These are phyloP conservation scores for Pyrus bretschneideri DNA, from an alignment of 306 rosid genomes.

Conservation along the genomic window DNA sequence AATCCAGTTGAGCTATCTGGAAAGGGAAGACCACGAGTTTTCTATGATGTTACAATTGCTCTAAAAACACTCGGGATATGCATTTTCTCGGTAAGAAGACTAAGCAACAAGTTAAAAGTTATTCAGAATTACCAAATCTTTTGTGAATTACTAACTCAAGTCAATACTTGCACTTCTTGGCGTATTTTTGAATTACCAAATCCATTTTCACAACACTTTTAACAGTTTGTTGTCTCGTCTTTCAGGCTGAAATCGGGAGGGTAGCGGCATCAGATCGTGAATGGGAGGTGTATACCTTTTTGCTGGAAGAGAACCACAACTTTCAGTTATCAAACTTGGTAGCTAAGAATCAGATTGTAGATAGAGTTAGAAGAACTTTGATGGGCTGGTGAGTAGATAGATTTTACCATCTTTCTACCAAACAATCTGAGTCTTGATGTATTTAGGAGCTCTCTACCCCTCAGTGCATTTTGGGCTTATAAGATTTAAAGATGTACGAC, in stretches of 20 bases:
- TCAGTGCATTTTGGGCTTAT: neutral
- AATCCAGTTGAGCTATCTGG: slow-evolving; percentile 85
- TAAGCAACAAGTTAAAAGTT: no score
- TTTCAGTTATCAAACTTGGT: slow-evolving; percentile 31
- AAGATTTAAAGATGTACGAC: neutral
- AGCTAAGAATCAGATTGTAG: slow-evolving; percentile 61
- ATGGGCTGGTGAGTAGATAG: slow-evolving; percentile 59
- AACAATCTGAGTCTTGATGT: neutral
- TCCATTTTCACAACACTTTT: neutral
- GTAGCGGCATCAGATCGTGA: slow-evolving; percentile 56
- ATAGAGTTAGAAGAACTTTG: slow-evolving; percentile 65
- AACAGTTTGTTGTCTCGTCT: neutral
- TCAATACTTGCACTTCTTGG: neutral
- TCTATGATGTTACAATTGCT: slow-evolving; percentile 63
- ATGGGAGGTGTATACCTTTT: slow-evolving; percentile 82
- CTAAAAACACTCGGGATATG: slow-evolving; percentile 66
- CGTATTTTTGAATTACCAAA: neutral
- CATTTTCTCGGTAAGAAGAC: slow-evolving; percentile 61
- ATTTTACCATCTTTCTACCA: neutral
- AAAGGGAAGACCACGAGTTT: slow-evolving; percentile 74
- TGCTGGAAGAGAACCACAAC: slow-evolving; percentile 60
- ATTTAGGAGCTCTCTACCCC: neutral
- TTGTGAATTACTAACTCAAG: no score
- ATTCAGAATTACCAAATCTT: no score
- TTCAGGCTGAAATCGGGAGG: slow-evolving; percentile 80